Evolutionary conservation across 352 stramenopile species (phyloP).

Genomic region (Globisporangium abappressorium): DNA sequence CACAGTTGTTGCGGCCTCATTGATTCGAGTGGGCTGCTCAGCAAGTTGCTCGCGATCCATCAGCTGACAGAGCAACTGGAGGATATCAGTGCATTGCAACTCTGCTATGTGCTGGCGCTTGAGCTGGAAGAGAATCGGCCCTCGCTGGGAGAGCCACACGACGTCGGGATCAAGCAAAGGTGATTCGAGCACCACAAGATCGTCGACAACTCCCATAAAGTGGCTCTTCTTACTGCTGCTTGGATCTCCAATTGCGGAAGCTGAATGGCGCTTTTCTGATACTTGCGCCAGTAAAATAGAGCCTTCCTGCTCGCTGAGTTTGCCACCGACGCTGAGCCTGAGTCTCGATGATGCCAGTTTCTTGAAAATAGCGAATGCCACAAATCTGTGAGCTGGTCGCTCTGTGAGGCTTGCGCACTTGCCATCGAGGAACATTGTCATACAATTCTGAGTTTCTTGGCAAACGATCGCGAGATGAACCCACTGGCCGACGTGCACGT

Average conservation of each 20-base stretch:
- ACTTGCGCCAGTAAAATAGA: too few species aligned
- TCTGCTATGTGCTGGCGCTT: constrained; percentile 31
- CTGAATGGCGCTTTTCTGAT: background rate
- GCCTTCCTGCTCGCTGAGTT: constrained; percentile 6
- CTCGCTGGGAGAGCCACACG: constrained; percentile 22
- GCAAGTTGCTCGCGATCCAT: background rate
- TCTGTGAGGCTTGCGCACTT: background rate
- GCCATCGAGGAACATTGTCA: constrained; percentile 2
- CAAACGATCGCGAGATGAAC: constrained; percentile 5
- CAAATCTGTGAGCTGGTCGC: background rate
- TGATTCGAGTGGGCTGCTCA: background rate
- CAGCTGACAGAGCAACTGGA: constrained; percentile 37
- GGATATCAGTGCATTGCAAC: constrained; percentile 26
- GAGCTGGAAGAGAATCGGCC: constrained; percentile 35
- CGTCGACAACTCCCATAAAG: constrained; percentile 25
- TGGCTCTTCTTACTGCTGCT: constrained; percentile 1
- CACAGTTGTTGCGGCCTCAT: background rate
- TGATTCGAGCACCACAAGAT: constrained; percentile 23
- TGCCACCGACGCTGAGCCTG: constrained; percentile 3
- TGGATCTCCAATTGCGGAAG: background rate
- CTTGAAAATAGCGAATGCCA: background rate
- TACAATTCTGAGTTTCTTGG: background rate
- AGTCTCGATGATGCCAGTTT: background rate
- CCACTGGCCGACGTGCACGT: constrained; percentile 3
- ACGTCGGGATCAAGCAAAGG: constrained; percentile 17